These are phyloP conservation scores for Beta macrorhiza DNA, from an alignment of 179 eudicot species.

Conservation along the genomic window DNA sequence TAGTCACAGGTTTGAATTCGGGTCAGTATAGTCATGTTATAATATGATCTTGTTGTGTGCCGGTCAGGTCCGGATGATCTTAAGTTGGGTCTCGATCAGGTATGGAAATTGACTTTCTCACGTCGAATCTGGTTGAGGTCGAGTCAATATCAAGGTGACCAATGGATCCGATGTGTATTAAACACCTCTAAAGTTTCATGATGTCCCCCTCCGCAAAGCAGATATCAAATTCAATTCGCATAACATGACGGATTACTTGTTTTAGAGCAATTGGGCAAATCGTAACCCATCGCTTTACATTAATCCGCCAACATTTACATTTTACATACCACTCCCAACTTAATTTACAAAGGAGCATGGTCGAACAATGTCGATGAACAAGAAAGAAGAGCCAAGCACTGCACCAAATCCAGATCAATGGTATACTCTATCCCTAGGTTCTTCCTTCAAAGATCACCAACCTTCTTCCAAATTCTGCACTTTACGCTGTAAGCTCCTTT, in stretches of 20 bases:
- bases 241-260: neutral
- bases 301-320: too few relatives aligned
- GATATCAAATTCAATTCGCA: neutral
- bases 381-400: constrained; percentile 58
- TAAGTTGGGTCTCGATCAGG: too few relatives aligned
- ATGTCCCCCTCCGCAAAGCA: neutral
- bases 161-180: too few relatives aligned
- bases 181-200: too few relatives aligned
- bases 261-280: neutral
- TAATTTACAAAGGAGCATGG: too few relatives aligned
- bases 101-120: neutral
- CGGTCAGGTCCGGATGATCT: too few relatives aligned
- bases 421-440: constrained; percentile 79
- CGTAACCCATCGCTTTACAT: too few relatives aligned
- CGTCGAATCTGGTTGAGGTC: neutral
- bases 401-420: constrained; percentile 79
- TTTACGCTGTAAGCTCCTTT: constrained; percentile 55
- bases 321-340: too few relatives aligned
- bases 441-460: constrained; percentile 74
- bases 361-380: constrained; percentile 10
- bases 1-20: too few relatives aligned
- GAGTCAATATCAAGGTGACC: too few relatives aligned
- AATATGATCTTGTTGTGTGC: too few relatives aligned
- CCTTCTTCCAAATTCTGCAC: constrained; percentile 91
- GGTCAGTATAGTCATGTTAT: too few relatives aligned